Percentiles rank a stretch among this genome's conserved stretches.
phyloP scores from a whole-genome alignment of 2,329 filamentous ascomycete genomes.

The Talaromyces sp. region DNA sequence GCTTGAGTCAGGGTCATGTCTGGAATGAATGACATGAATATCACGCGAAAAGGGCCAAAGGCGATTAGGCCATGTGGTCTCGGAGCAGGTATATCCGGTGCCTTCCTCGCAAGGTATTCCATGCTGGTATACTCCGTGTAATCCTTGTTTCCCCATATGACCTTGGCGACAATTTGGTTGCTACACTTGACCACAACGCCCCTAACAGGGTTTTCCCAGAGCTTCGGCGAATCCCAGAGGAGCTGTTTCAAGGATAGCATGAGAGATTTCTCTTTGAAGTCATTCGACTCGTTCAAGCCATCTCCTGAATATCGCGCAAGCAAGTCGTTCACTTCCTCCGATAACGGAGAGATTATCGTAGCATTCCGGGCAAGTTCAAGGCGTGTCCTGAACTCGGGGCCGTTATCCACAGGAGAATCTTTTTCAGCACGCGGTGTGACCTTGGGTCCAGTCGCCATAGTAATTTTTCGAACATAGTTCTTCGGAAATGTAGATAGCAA shows the following conservation, averaged over 20 bases:
- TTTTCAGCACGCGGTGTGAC: neutral
- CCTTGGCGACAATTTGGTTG: slow-evolving; percentile 20
- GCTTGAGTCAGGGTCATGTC: slow-evolving; percentile 23
- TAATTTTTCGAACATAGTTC: slow-evolving; percentile 24
- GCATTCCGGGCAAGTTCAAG: slow-evolving; percentile 24
- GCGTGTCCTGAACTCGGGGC: slow-evolving; percentile 22
- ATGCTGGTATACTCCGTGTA: slow-evolving; percentile 29
- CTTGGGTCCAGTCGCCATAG: slow-evolving; percentile 21
- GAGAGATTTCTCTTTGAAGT: slow-evolving; percentile 16
- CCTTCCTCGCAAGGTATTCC: slow-evolving; percentile 25
- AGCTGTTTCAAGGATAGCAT: slow-evolving; percentile 22
- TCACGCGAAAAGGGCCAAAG: slow-evolving; percentile 24
- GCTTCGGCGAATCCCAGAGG: slow-evolving; percentile 23
- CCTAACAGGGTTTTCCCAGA: slow-evolving; percentile 24
- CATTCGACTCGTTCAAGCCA: neutral
- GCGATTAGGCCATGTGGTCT: slow-evolving; percentile 28
- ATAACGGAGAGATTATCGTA: slow-evolving; percentile 25
- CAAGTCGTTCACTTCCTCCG: slow-evolving; percentile 18
- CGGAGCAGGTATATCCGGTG: slow-evolving; percentile 27
- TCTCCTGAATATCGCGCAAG: slow-evolving; percentile 16
- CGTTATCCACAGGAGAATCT: slow-evolving; percentile 6
- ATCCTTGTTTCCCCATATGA: slow-evolving; percentile 20
- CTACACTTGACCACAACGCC: slow-evolving; percentile 26
- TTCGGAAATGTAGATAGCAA: slow-evolving; percentile 22
- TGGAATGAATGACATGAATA: slow-evolving; percentile 30